Base-by-base conservation (phyloP, 495 filamentous ascomycete species). In the Penicillium herquei region DNA sequence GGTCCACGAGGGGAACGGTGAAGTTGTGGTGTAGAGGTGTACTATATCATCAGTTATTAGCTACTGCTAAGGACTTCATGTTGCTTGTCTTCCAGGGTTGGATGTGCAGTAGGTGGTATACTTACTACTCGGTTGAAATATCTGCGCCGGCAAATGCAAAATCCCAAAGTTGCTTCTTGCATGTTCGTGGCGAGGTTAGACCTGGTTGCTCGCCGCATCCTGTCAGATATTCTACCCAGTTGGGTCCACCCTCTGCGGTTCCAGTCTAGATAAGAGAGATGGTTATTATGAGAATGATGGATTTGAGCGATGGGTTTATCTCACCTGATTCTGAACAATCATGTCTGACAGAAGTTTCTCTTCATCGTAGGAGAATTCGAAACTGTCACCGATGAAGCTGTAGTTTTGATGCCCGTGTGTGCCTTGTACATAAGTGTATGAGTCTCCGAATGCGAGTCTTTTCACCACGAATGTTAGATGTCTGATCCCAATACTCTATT, bases 101-200 rank as follows among this genome's bases (percentile, higher is more conserved):
- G 21, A 26, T 26, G 21, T 26, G 21, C 4, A 4, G 21, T 26
- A 26, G 21, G 21, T 26, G 21, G 35, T n/a, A 0, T 45, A 45
- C 69, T 41, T 61, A 73, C 69, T 70, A 74, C 39, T 65, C 62
- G 10, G 66, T 68, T 10, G 68, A 74, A 44, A 82, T 72, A 53
- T 82, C 79, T 16, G 78, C 69, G 0, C 80, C 79, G 18, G 74
- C 79, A 56, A 82, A 83, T 4, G 80, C 78, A 64, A 82, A 83
- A 49, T 83, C 76, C 78, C 78, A 83, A 8, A 82, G 71, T 49
- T 81, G 74, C 35, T 59, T 71, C 31, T 64, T 50, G 61, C 79
- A 78, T 30, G 49, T 64, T 17, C 54, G 50, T 3, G 77, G 78
- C 7, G 68, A 68, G 30, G 64, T 73, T 0, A 74, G 47, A 8